These are phyloP conservation scores for Komagataella pastoris DNA, from an alignment of 805 yeast genomes.

Conservation along the genomic window DNA sequence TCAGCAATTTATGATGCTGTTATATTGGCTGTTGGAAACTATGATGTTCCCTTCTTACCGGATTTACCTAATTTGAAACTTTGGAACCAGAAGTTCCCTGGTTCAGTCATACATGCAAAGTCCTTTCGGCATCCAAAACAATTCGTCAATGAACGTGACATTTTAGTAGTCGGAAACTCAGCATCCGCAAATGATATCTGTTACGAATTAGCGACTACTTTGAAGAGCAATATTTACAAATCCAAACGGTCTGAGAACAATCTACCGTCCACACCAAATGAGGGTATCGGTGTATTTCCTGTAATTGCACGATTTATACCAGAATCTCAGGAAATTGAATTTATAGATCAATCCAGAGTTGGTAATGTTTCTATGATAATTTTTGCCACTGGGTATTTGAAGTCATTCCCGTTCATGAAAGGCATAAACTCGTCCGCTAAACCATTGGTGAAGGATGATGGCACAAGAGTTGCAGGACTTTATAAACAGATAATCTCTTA, in stretches of 20 bases:
- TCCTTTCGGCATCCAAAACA: slow-evolving; percentile 33
- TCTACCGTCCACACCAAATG: slow-evolving; percentile 30
- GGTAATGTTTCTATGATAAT: slow-evolving; percentile 37
- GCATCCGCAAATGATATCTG: slow-evolving; percentile 67
- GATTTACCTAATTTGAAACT: slow-evolving; percentile 35
- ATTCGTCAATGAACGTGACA: slow-evolving; percentile 21
- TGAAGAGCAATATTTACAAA: slow-evolving; percentile 29
- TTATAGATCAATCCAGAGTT: slow-evolving; percentile 33
- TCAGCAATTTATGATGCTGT: slow-evolving; percentile 44
- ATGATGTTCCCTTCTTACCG: slow-evolving; percentile 47
- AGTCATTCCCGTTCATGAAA: slow-evolving; percentile 44
- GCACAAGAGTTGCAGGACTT: slow-evolving; percentile 33
- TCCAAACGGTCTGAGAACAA: slow-evolving; percentile 32
- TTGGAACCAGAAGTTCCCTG: slow-evolving; percentile 30
- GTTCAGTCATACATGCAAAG: slow-evolving; percentile 42
- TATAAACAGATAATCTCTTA: slow-evolving; percentile 48
- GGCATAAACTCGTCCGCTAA: slow-evolving; percentile 9
- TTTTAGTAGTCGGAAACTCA: slow-evolving; percentile 61
- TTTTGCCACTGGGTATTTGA: slow-evolving; percentile 65
- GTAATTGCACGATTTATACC: slow-evolving; percentile 27
- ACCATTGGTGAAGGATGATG: slow-evolving; percentile 27
- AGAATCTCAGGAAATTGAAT: slow-evolving; percentile 22
- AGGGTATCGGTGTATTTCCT: slow-evolving; percentile 25
- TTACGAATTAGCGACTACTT: slow-evolving; percentile 35
- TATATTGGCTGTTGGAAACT: slow-evolving; percentile 51